Evolutionary conservation across 148 eudicot genomes (phyloP).

Genomic region (Amaranthus hypochondriacus): DNA sequence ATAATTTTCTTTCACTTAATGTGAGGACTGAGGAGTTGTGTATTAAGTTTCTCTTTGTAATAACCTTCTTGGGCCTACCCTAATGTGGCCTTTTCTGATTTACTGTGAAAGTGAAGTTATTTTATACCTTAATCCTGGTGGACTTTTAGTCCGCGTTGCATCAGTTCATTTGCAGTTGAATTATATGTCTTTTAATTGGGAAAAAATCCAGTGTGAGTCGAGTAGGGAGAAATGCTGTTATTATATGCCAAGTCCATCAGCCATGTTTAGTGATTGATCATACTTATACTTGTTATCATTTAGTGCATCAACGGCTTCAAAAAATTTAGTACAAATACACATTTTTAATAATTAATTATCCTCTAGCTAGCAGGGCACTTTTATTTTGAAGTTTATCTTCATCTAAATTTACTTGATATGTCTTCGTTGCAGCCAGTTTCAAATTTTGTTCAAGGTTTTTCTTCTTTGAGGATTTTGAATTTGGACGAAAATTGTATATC

Average conservation of each 20-base stretch:
- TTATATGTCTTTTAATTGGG: not conserved
- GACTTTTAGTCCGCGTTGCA: too few species aligned
- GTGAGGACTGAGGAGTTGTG: not conserved
- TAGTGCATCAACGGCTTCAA: not conserved
- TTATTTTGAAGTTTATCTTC: not conserved
- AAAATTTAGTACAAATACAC: too few species aligned
- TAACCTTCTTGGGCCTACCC: not conserved
- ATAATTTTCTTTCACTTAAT: too few species aligned
- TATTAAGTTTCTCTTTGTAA: not conserved
- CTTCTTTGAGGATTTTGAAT: conserved; percentile 60
- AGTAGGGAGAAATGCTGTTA: not conserved
- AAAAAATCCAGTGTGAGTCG: not conserved
- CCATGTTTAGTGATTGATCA: not conserved
- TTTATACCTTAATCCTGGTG: not conserved
- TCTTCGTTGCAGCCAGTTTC: conserved; percentile 48
- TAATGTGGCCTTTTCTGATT: not conserved
- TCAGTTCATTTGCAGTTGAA: not conserved
- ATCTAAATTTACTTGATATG: not conserved
- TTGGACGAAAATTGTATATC: conserved; percentile 77
- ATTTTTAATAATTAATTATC: not conserved
- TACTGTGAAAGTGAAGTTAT: not conserved
- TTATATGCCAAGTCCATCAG: not conserved
- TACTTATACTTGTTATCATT: not conserved
- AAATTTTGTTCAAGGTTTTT: conserved; percentile 60
- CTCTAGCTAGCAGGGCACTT: not conserved